Percentiles rank a stretch among this genome's conserved stretches.
Conservation (phyloP, 2,329 filamentous ascomycete genomes). For the Ceratocystis eucalypticola region DNA sequence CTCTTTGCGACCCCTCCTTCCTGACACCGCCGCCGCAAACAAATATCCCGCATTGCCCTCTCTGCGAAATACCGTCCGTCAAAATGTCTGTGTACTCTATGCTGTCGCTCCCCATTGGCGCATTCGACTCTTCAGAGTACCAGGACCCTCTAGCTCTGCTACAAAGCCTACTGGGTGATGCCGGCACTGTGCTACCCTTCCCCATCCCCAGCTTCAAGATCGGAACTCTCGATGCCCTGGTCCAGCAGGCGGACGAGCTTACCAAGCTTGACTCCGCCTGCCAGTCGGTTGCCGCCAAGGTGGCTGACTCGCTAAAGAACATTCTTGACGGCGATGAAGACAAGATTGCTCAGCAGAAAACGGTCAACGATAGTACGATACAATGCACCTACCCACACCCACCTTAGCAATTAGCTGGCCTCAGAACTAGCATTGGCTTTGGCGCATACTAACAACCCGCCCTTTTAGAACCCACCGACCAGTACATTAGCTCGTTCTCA, state of each 20-base stretch:
- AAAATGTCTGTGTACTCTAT: constrained; percentile 55
- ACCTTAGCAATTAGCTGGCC: constrained; percentile 1
- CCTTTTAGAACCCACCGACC: constrained; percentile 72
- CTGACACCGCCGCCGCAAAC: background rate
- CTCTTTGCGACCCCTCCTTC: background rate
- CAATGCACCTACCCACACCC: constrained; percentile 9
- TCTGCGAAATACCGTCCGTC: background rate
- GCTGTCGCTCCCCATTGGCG: constrained; percentile 77
- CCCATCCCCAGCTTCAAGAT: constrained; percentile 92
- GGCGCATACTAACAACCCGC: constrained; percentile 10
- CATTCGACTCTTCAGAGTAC: constrained; percentile 64
- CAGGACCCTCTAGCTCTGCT: constrained; percentile 72
- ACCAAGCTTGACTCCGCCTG: constrained; percentile 73
- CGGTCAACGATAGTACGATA: constrained; percentile 79
- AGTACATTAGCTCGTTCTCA: constrained; percentile 75
- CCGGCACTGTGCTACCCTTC: constrained; percentile 64
- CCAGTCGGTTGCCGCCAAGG: constrained; percentile 72
- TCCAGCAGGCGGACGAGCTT: constrained; percentile 92
- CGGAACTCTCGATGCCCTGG: constrained; percentile 83
- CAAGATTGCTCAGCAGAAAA: constrained; percentile 74
- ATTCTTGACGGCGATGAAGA: constrained; percentile 76
- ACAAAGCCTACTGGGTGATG: constrained; percentile 57
- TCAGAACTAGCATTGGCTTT: background rate
- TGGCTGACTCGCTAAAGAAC: constrained; percentile 69
- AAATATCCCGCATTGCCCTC: constrained; percentile 15